Conservation (phyloP, 106 monocot genomes). For the Cymbidium sinense region DNA sequence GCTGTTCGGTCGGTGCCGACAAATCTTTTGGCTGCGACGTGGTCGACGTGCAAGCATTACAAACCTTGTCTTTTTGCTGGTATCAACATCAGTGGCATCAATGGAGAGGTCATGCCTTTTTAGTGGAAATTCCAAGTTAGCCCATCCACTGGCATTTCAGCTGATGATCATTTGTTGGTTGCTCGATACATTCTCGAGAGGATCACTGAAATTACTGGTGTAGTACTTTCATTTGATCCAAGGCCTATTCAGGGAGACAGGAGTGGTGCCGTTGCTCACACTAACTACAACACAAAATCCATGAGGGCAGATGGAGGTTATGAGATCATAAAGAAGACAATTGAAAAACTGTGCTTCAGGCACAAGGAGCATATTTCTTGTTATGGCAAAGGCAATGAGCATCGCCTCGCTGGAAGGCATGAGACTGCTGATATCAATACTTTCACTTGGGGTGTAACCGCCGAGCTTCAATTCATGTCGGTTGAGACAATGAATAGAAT, state of each 20-base stretch:
- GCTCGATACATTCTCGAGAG: conserved; percentile 93
- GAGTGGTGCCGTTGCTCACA: conserved; percentile 61
- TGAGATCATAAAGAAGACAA: conserved; percentile 52
- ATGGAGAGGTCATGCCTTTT: conserved; percentile 77
- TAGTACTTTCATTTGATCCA: conserved; percentile 75
- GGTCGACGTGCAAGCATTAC: conserved; percentile 76
- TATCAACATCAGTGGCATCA: conserved; percentile 68
- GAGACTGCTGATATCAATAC: conserved; percentile 84
- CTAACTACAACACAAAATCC: conserved; percentile 56
- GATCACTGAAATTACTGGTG: conserved; percentile 81
- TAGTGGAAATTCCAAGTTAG: conserved; percentile 98
- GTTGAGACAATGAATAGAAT: conserved; percentile 45
- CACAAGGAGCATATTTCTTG: conserved; percentile 70
- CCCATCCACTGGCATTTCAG: conserved; percentile 61
- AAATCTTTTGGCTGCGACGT: conserved; percentile 69
- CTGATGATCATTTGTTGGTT: conserved; percentile 70
- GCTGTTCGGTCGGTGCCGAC: conserved; percentile 59
- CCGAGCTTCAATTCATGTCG: conserved; percentile 39
- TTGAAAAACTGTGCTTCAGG: conserved; percentile 51
- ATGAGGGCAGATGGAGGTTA: conserved; percentile 57
- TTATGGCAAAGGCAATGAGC: conserved; percentile 79
- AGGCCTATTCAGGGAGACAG: conserved; percentile 80
- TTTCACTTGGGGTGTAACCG: conserved; percentile 65
- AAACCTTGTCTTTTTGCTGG: conserved; percentile 73
- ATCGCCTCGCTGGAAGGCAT: conserved; percentile 74